Conservation (phyloP, 2,329 filamentous ascomycete genomes). For the Aspergillus calidoustus region DNA sequence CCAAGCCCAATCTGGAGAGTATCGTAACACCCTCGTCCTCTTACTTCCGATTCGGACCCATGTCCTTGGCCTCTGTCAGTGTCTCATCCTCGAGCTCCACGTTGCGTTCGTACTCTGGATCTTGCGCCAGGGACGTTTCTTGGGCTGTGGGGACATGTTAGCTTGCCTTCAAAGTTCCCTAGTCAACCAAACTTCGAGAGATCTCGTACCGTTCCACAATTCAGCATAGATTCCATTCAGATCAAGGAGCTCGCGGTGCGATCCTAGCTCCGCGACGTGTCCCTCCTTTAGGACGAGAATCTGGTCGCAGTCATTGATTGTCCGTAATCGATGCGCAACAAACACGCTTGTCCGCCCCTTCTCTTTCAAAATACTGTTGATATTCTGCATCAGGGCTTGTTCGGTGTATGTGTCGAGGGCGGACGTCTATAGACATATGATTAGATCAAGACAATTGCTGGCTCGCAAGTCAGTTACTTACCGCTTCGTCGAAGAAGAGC, state of each 20-base stretch:
- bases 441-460: neutral
- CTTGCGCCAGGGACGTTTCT: constrained; percentile 58
- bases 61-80: constrained; percentile 22
- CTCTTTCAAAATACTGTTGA: constrained; percentile 88
- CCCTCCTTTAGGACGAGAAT: constrained; percentile 91
- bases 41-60: constrained; percentile 13
- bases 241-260: constrained; percentile 82
- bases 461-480: constrained; percentile 42
- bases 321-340: constrained; percentile 87
- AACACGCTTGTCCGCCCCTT: constrained; percentile 91
- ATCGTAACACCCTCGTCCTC: neutral
- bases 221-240: constrained; percentile 76
- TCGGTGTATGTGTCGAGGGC: constrained; percentile 93
- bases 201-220: constrained; percentile 79
- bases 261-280: constrained; percentile 84
- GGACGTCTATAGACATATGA: constrained; percentile 61
- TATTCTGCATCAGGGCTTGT: constrained; percentile 85
- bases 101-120: constrained; percentile 46
- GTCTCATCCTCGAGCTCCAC: constrained; percentile 42
- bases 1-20: neutral
- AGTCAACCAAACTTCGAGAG: neutral
- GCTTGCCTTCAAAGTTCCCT: neutral
- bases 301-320: constrained; percentile 89
- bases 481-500: constrained; percentile 91
- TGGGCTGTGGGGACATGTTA: constrained; percentile 55